phyloP scores from a whole-genome alignment of 257 asterid species.

The Nicotiana undulata region DNA sequence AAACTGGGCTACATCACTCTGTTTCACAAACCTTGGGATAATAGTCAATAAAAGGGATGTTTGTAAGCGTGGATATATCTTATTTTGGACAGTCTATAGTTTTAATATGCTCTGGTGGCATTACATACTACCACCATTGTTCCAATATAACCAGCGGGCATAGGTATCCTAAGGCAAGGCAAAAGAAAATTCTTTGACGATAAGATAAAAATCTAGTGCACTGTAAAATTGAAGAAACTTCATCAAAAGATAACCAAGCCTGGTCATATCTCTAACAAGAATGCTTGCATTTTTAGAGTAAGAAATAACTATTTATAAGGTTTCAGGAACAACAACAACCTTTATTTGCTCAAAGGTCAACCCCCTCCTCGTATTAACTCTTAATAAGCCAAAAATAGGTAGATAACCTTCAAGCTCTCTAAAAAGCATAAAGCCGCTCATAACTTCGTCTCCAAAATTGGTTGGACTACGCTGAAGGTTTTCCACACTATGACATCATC shows the following conservation, averaged over 20 bases:
- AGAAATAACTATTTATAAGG: background rate
- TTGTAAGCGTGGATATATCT: background rate
- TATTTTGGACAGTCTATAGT: background rate
- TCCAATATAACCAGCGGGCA: background rate
- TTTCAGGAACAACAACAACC: background rate
- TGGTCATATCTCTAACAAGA: background rate
- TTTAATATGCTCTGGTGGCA: background rate
- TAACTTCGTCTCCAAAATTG: background rate
- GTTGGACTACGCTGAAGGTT: background rate
- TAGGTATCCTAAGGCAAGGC: background rate
- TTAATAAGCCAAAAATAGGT: background rate
- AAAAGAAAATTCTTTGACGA: background rate
- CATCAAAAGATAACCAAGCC: background rate
- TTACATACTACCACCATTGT: background rate
- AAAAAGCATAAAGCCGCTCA: background rate
- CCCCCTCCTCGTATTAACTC: background rate
- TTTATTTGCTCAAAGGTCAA: background rate
- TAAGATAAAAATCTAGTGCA: background rate
- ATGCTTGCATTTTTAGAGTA: background rate
- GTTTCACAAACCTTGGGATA: background rate
- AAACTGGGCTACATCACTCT: background rate
- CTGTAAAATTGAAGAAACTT: background rate
- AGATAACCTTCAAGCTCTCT: background rate
- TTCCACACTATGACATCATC: background rate
- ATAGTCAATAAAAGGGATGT: background rate